Evolutionary conservation across 2,329 filamentous ascomycete genomes (phyloP).

Genomic region (Botrytis galanthina): DNA sequence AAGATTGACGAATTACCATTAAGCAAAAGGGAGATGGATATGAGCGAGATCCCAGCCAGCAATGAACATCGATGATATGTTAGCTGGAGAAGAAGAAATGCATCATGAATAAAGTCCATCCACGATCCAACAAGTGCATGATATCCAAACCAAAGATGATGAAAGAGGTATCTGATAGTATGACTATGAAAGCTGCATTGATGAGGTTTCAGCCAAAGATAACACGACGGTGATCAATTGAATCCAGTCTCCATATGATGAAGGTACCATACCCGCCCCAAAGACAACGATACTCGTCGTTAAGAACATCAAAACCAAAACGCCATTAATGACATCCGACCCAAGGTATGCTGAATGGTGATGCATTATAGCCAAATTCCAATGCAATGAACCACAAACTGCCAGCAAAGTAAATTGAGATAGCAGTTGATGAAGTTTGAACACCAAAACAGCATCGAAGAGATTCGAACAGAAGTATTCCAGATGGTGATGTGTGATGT

Average conservation of each 20-base stretch:
- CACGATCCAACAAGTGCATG: not conserved
- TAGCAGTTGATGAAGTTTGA: not conserved
- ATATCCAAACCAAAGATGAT: not conserved
- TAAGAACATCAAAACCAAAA: not conserved
- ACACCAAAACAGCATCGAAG: not conserved
- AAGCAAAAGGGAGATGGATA: not conserved
- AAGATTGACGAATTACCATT: not conserved
- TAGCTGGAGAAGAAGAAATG: not conserved
- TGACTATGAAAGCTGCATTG: not conserved
- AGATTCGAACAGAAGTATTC: not conserved
- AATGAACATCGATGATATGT: not conserved
- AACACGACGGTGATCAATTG: not conserved
- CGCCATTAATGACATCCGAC: not conserved
- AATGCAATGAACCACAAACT: not conserved
- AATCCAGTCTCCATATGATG: too few species aligned
- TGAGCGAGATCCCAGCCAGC: not conserved
- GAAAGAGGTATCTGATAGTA: not conserved
- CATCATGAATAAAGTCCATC: not conserved
- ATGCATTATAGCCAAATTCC: not conserved
- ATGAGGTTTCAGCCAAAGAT: not conserved
- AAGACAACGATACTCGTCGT: not conserved
- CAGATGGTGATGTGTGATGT: not conserved
- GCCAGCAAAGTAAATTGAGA: not conserved
- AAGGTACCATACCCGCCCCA: not conserved
- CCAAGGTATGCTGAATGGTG: not conserved